A percentile compares a stretch with the other conserved stretches of the same genome.
Evolutionary conservation across 2,329 filamentous ascomycete species (phyloP).

Genomic region (Fusarium sp.): DNA sequence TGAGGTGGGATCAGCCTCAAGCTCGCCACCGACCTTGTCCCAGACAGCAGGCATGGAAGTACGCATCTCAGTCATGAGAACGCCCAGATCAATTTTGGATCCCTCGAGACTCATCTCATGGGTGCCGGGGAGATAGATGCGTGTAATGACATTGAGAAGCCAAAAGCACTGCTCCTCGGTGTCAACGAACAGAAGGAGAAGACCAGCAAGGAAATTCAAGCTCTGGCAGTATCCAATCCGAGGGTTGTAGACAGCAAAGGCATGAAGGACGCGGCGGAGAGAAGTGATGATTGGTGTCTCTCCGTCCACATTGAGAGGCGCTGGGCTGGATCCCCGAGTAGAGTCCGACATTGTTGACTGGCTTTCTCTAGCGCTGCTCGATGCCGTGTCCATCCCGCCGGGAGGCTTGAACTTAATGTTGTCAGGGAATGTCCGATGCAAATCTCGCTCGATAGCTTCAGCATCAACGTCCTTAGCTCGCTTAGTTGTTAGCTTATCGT

Average conservation of each 20-base stretch:
- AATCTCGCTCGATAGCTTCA: slow-evolving; percentile 91
- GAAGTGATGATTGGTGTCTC: slow-evolving; percentile 84
- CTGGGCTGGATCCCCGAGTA: slow-evolving; percentile 48
- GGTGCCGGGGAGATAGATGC: slow-evolving; percentile 87
- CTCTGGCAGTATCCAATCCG: slow-evolving; percentile 95
- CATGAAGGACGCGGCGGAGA: slow-evolving; percentile 84
- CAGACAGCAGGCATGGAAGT: slow-evolving; percentile 86
- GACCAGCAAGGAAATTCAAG: slow-evolving; percentile 91
- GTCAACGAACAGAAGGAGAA: slow-evolving; percentile 86
- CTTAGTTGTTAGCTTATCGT: slow-evolving; percentile 73
- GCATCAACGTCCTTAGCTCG: slow-evolving; percentile 76
- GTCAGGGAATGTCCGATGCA: slow-evolving; percentile 94
- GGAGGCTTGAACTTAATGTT: slow-evolving; percentile 87
- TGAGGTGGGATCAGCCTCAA: slow-evolving; percentile 61
- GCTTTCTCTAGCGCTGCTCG: slow-evolving; percentile 47
- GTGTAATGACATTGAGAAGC: slow-evolving; percentile 91
- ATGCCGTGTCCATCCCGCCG: slow-evolving; percentile 45
- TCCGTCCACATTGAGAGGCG: slow-evolving; percentile 48
- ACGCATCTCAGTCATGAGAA: slow-evolving; percentile 86
- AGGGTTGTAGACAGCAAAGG: slow-evolving; percentile 91
- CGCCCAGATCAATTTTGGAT: slow-evolving; percentile 92
- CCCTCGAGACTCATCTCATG: slow-evolving; percentile 91
- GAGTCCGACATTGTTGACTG: slow-evolving; percentile 50
- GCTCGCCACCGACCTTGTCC: slow-evolving; percentile 85
- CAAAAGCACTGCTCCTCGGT: slow-evolving; percentile 93